Conservation (phyloP, 73 alveolate genomes). For the Tetrahymena thermophila region DNA sequence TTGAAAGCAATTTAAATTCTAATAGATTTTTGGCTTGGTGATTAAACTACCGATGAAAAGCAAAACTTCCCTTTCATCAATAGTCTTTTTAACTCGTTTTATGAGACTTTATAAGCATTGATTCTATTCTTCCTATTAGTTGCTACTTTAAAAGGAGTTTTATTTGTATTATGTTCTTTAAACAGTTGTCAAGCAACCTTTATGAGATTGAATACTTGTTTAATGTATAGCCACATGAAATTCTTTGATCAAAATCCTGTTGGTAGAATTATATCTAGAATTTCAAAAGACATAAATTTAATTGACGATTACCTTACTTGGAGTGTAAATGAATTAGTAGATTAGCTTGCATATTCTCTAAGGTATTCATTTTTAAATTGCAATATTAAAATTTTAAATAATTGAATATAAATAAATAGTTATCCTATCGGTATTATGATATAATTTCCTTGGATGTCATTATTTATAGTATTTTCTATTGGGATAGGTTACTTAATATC, state of each 20-base stretch:
- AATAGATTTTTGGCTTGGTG: conserved; percentile 39
- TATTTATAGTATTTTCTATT: conserved; percentile 2
- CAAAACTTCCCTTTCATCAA: conserved; percentile 21
- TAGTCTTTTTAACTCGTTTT: neutral
- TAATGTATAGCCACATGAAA: conserved; percentile 22
- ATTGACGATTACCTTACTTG: conserved; percentile 40
- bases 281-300: conserved; percentile 15
- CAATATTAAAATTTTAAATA: neutral
- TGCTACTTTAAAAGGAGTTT: neutral
- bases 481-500: neutral
- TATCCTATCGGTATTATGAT: conserved; percentile 33
- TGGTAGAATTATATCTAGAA: conserved; percentile 36
- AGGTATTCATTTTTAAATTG: neutral
- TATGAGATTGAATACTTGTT: neutral
- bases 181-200: conserved; percentile 19
- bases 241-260: conserved; percentile 36
- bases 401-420: neutral
- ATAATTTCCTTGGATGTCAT: conserved; percentile 31
- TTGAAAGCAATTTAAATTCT: conserved; percentile 12
- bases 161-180: conserved; percentile 5
- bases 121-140: neutral
- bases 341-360: neutral
- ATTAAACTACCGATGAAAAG: conserved; percentile 9
- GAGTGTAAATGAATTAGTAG: conserved; percentile 8
- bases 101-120: neutral